These are phyloP conservation scores for Noccaea bulbosa DNA, from an alignment of 345 rosid species.

Conservation along the genomic window DNA sequence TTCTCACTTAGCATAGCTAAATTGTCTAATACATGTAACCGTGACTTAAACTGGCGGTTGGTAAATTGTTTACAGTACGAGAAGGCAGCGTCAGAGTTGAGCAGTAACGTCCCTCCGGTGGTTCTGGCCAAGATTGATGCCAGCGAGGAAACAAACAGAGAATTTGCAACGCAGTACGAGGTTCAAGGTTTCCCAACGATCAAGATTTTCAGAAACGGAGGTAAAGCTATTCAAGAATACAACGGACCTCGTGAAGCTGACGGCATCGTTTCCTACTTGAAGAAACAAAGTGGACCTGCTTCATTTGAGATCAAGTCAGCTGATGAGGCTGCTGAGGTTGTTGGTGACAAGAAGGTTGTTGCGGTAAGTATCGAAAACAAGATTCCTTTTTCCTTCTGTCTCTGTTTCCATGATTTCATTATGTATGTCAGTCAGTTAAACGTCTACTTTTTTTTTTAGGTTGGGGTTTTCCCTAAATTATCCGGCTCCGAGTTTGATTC, in stretches of 20 bases:
- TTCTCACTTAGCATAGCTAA: neutral
- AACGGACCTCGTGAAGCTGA: slow-evolving; percentile 96
- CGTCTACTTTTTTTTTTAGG: slow-evolving; percentile 50
- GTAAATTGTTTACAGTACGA: slow-evolving; percentile 62
- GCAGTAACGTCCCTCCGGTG: slow-evolving; percentile 67
- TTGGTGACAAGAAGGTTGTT: slow-evolving; percentile 69
- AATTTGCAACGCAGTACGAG: slow-evolving; percentile 57
- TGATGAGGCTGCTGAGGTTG: slow-evolving; percentile 61
- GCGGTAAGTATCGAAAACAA: slow-evolving; percentile 55
- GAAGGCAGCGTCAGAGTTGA: slow-evolving; percentile 85
- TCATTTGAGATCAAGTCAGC: slow-evolving; percentile 75
- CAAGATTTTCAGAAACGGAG: slow-evolving; percentile 87
- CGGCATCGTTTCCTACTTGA: slow-evolving; percentile 78
- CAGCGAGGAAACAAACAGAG: slow-evolving; percentile 76
- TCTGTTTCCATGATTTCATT: slow-evolving; percentile 7
- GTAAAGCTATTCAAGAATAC: slow-evolving; percentile 76
- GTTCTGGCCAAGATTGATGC: slow-evolving; percentile 92
- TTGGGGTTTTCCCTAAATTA: slow-evolving; percentile 84
- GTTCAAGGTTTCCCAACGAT: slow-evolving; percentile 85
- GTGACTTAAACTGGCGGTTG: neutral
- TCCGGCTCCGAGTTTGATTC: slow-evolving; percentile 86
- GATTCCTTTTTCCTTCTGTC: neutral
- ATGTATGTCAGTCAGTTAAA: neutral
- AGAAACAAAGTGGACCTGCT: slow-evolving; percentile 94
- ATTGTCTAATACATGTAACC: neutral